Conservation (phyloP, 108 stramenopile genomes). For the Cyclotella baltica region DNA sequence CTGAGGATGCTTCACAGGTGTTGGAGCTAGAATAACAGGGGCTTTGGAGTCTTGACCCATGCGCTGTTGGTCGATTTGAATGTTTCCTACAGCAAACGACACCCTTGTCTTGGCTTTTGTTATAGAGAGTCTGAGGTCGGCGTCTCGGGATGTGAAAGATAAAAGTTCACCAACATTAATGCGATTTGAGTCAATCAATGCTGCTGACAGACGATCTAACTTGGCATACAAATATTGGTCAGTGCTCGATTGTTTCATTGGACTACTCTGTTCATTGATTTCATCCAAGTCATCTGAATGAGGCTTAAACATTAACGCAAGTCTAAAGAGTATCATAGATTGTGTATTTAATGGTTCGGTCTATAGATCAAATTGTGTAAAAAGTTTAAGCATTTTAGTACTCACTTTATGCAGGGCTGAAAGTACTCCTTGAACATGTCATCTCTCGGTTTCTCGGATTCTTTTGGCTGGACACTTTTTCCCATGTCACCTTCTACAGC, state of each 20-base stretch:
- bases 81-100: slow-evolving; percentile 69
- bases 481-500: slow-evolving; percentile 83
- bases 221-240: slow-evolving; percentile 73
- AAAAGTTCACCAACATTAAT: slow-evolving; percentile 63
- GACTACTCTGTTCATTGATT: not conserved
- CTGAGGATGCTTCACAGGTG: slow-evolving; percentile 64
- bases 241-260: slow-evolving; percentile 25
- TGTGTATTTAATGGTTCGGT: too few relatives aligned
- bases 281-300: slow-evolving; percentile 22
- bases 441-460: slow-evolving; percentile 72
- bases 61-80: slow-evolving; percentile 85
- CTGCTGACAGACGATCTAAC: slow-evolving; percentile 64
- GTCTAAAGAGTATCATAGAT: too few relatives aligned
- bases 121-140: slow-evolving; percentile 75
- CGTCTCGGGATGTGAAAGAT: slow-evolving; percentile 62
- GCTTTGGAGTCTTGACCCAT: slow-evolving; percentile 53
- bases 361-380: too few relatives aligned
- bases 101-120: slow-evolving; percentile 76
- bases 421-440: slow-evolving; percentile 72
- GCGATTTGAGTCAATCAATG: slow-evolving; percentile 79
- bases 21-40: slow-evolving; percentile 81
- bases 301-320: slow-evolving; percentile 57
- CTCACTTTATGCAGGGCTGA: slow-evolving; percentile 71
- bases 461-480: slow-evolving; percentile 60
- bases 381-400: not conserved